Base-by-base conservation (phyloP, 2,329 filamentous ascomycete genomes). In the Macrophomina pseudophaseolina region DNA sequence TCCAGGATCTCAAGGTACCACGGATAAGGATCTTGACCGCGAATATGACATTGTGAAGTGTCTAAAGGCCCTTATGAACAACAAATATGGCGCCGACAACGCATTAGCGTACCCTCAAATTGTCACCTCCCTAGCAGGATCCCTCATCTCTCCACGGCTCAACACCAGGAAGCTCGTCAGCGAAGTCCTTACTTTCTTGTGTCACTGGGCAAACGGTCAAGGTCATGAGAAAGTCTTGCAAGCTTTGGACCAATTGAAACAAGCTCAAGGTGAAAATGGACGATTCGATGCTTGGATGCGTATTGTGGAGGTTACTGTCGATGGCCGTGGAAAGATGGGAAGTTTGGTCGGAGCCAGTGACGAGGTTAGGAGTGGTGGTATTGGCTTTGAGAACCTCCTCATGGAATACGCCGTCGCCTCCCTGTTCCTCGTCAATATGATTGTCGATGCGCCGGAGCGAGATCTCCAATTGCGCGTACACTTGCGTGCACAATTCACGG, bases 371-470 rank as follows among this genome's bases (percentile, higher is more conserved):
- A 97, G 92, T 74, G 95, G 95, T 70, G 95, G 95, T 70, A 96
- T 97, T 74, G 95, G 95, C 77, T 97, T 98, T 90, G 95, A 99
- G 85, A 98, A 98, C 79, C 84, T 97, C 74, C 86, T 99, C 64
- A 98, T 99, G 95, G 95, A 99, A 85, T 99, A 99, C 76, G 94
- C 94, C 46, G 92, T 98, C 58, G 92, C 94, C 40, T 97, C 94
- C 1, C 87, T 99, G 74, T 93, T 98, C 76, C 85, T 99, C 74
- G 88, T 98, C 84, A 99, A 98, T 81, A 97, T 96, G 90, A 87
- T 98, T 72, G 89, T 99, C 69, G 95, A 98, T 79, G 92, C 93
- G 3, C 91, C 94, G 0, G 91, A 96, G 75, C 87, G 88, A 72
- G 95, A 99, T 75, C 83, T 99, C 71, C 92, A 97, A 80, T 83